Percentiles rank a stretch among this genome's conserved stretches.
Conservation (phyloP, 768 basidiomycete genomes). For the Leccinum variicolor region DNA sequence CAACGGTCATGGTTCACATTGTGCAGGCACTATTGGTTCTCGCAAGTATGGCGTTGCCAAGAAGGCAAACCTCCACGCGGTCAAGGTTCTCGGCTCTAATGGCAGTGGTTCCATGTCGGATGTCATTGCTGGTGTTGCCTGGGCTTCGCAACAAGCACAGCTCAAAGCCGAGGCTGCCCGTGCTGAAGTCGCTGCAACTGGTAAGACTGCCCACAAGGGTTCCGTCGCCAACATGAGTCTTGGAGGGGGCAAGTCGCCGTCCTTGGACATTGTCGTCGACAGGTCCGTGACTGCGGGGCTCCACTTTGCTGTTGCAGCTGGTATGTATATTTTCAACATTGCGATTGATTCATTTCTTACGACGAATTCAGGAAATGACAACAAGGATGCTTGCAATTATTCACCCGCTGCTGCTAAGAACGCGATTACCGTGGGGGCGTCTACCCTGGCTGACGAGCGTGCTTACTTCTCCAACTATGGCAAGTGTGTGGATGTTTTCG, state of each 20-base stretch:
- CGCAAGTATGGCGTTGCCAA: conserved; percentile 94
- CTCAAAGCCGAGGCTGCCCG: conserved; percentile 57
- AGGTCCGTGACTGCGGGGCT: conserved; percentile 78
- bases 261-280: conserved; percentile 85
- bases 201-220: conserved; percentile 85
- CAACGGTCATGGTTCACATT: conserved; percentile 95
- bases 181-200: conserved; percentile 66
- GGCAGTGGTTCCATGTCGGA: conserved; percentile 95
- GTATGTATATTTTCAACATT: conserved; percentile 38
- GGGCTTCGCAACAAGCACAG: conserved; percentile 57
- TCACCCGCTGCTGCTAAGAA: conserved; percentile 89
- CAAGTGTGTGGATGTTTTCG: conserved; percentile 88
- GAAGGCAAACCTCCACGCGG: conserved; percentile 82
- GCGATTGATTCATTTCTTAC: neutral
- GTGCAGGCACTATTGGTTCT: conserved; percentile 95
- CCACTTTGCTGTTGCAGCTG: conserved; percentile 97
- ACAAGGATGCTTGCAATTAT: conserved; percentile 86
- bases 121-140: conserved; percentile 84
- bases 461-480: conserved; percentile 95
- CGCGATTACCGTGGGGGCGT: conserved; percentile 93
- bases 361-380: conserved; percentile 60
- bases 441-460: conserved; percentile 74
- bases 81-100: conserved; percentile 92
- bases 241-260: conserved; percentile 88
- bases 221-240: conserved; percentile 98